These are phyloP conservation scores for Nowakowskiella sp. DNA, from an alignment of 192 early-diverging fungal species.

Conservation along the genomic window DNA sequence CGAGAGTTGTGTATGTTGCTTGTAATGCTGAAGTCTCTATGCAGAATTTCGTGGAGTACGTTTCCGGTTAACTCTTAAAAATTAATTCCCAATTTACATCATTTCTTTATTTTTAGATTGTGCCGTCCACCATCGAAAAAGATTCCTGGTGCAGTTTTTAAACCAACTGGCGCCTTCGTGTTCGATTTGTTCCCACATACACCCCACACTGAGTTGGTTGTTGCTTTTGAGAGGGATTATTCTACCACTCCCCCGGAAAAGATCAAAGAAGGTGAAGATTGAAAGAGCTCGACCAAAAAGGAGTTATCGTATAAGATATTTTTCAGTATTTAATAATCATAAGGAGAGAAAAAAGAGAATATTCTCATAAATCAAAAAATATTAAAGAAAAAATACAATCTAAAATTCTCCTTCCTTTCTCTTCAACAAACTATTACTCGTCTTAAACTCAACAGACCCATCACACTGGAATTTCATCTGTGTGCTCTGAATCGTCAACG, in stretches of 20 bases:
- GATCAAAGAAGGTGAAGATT: no score
- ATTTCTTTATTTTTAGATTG: constrained; percentile 34
- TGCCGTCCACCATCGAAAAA: constrained; percentile 60
- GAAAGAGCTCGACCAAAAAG: no score
- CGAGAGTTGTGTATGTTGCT: constrained; percentile 57
- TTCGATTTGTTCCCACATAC: constrained; percentile 77
- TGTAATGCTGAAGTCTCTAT: constrained; percentile 54
- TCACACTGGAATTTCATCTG: neutral
- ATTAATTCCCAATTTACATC: neutral
- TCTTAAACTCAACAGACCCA: neutral
- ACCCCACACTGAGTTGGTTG: constrained; percentile 55
- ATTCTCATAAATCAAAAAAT: no score
- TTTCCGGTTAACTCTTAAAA: neutral
- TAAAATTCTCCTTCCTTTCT: no score
- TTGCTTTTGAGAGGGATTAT: constrained; percentile 51
- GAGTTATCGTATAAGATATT: no score
- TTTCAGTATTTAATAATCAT: no score
- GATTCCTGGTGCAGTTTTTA: constrained; percentile 52
- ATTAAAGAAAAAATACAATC: no score
- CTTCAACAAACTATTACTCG: no score
- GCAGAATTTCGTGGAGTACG: constrained; percentile 58
- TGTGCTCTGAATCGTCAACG: neutral
- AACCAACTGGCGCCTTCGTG: constrained; percentile 43
- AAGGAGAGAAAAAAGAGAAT: no score
- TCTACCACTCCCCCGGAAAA: neutral